Evolutionary conservation across 139 green algal genomes (phyloP), one percentile per base, ranked within the genome.

Genomic region (Closterium sp.): DNA sequence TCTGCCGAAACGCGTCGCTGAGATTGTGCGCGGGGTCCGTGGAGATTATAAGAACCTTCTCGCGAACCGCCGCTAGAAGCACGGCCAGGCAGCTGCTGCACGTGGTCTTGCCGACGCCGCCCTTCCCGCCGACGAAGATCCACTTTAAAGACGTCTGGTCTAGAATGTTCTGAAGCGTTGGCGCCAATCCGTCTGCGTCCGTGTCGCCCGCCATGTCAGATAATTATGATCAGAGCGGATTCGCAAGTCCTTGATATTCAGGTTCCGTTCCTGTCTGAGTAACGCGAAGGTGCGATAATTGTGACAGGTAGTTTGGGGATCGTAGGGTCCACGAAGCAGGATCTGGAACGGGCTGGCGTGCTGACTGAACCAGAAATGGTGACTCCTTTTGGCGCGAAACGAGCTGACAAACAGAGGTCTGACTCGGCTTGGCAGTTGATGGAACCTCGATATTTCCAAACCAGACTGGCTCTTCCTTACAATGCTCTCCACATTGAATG

Each of bases 51-150:
- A 99, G 95, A 89, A 99, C 97, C 55, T 94, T 98, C 9, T 97
- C 86, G 30, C 98, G 91, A 23, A 95, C 92, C 23, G 85, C 93
- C 9, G 97, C 96, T 83, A 99, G 95, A 94, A 97, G 97, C 83
- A 98, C 94, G 0, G 98, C 97, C 69, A 99, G 91, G 90, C 95
- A 97, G 93, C 96, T 97, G 19, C 96, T 97, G 81, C 95, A 97
- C 1, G 97, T 99, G 97, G 98, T 99, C 94, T 99, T 99, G 87
- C 98, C 98, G 16, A 99, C 98, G 30, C 98, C 98, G 8, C 98
- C 98, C 95, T 99, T 99, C 87, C 98, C 98, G 23, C 98, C 94
- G n/a, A 95, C 90, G 90, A 99, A 99, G 31, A 99, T 98, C 98
- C 98, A 99, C 88, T 98, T 98, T 30, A 99, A 88, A 5, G 64